phyloP scores from a whole-genome alignment of 345 rosid species.

The Camelina sativa region DNA sequence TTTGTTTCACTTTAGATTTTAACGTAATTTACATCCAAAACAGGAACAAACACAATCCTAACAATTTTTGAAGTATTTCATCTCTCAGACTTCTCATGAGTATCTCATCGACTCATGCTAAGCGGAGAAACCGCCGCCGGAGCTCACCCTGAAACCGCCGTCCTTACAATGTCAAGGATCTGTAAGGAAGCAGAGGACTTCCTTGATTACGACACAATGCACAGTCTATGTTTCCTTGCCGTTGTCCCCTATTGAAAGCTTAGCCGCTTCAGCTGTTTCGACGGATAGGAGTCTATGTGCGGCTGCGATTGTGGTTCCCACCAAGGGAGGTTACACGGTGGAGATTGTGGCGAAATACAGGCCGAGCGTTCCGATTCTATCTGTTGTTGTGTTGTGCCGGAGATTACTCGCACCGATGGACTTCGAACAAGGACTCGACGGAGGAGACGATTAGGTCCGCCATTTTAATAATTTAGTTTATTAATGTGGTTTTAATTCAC shows the following conservation, averaged over 20 bases:
- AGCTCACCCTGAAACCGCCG: slow-evolving; percentile 63
- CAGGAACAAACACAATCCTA: too few relatives aligned
- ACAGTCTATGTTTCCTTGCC: slow-evolving; percentile 55
- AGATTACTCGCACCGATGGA: slow-evolving; percentile 50
- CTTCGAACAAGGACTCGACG: slow-evolving; percentile 52
- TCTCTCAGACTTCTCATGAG: too few relatives aligned
- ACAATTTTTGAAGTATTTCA: too few relatives aligned
- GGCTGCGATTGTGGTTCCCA: slow-evolving; percentile 58
- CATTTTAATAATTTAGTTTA: background rate
- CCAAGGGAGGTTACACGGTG: slow-evolving; percentile 64
- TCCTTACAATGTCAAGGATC: slow-evolving; percentile 67
- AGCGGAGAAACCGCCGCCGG: slow-evolving; percentile 83
- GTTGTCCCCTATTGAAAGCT: slow-evolving; percentile 60
- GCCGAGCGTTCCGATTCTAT: slow-evolving; percentile 63
- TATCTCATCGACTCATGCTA: slow-evolving; percentile 49
- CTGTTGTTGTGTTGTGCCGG: slow-evolving; percentile 50
- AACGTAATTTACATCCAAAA: too few relatives aligned
- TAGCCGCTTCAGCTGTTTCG: slow-evolving; percentile 66
- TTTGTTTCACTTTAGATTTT: too few relatives aligned
- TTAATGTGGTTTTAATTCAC: too few relatives aligned
- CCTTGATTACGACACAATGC: slow-evolving; percentile 54
- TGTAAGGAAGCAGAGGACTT: slow-evolving; percentile 69
- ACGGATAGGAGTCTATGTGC: slow-evolving; percentile 54
- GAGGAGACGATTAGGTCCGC: slow-evolving; percentile 62
- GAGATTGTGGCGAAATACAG: slow-evolving; percentile 65